phyloP scores from a whole-genome alignment of 805 yeast genomes.

The Schwanniomyces polymorphus region DNA sequence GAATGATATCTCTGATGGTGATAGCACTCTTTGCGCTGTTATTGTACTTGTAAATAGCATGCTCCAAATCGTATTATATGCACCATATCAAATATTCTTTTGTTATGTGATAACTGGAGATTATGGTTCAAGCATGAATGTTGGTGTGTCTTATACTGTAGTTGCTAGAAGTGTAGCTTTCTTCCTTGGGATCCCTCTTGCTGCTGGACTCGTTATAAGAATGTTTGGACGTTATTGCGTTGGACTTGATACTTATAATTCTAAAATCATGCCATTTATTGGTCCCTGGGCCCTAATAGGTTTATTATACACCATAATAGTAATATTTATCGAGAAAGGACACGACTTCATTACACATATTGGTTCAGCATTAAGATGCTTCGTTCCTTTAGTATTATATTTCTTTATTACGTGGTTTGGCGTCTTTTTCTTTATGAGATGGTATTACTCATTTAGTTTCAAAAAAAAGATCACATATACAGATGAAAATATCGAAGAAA shows the following conservation, averaged over 20 bases:
- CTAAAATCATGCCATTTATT: slow-evolving; percentile 38
- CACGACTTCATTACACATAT: slow-evolving; percentile 47
- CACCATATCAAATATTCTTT: slow-evolving; percentile 51
- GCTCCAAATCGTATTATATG: slow-evolving; percentile 51
- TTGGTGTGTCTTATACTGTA: slow-evolving; percentile 26
- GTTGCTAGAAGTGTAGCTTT: slow-evolving; percentile 52
- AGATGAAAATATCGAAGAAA: slow-evolving; percentile 14
- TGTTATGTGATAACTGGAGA: slow-evolving; percentile 41
- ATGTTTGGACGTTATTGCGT: slow-evolving; percentile 19
- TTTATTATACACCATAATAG: slow-evolving; percentile 50
- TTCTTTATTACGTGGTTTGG: slow-evolving; percentile 50
- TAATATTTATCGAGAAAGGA: slow-evolving; percentile 53
- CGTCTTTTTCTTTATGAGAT: slow-evolving; percentile 36
- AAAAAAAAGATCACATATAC: not conserved
- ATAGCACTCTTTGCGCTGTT: slow-evolving; percentile 49
- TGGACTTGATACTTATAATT: slow-evolving; percentile 31
- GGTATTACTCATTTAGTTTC: slow-evolving; percentile 8
- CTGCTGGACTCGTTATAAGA: slow-evolving; percentile 44
- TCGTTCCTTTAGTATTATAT: slow-evolving; percentile 49
- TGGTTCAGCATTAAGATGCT: slow-evolving; percentile 49
- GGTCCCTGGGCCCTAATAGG: slow-evolving; percentile 54
- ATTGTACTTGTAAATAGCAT: slow-evolving; percentile 53
- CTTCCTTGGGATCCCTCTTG: slow-evolving; percentile 56
- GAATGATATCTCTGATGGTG: slow-evolving; percentile 57
- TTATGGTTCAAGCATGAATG: slow-evolving; percentile 9